Evolutionary conservation across 1,139 yeast genomes (phyloP).

Genomic region (Magnusiomyces sp.): DNA sequence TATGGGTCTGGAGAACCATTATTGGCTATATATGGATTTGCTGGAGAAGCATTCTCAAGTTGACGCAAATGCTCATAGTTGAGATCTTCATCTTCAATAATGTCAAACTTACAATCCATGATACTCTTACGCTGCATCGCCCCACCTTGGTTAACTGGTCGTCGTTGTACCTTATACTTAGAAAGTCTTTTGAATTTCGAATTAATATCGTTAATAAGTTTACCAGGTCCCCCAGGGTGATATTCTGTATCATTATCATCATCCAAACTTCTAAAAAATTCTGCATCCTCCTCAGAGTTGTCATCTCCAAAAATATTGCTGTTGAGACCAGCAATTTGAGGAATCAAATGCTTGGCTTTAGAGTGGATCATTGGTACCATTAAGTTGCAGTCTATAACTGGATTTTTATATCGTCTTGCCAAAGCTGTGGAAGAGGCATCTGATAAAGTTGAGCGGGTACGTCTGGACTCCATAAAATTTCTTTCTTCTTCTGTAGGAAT

Average conservation of each 20-base stretch:
- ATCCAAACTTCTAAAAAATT: conserved; percentile 6
- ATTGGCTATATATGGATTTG: too few relatives aligned
- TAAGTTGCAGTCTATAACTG: conserved; percentile 25
- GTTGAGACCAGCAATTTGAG: conserved; percentile 12
- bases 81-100: conserved; percentile 26
- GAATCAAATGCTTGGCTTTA: conserved; percentile 23
- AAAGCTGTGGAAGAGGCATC: conserved; percentile 19
- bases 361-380: conserved; percentile 33
- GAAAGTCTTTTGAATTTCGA: not conserved
- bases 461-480: conserved; percentile 14
- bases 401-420: conserved; percentile 28
- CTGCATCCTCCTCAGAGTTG: conserved; percentile 8
- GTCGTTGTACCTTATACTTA: not conserved
- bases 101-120: conserved; percentile 21
- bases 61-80: conserved; percentile 22
- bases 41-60: conserved; percentile 5
- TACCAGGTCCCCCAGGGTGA: not conserved
- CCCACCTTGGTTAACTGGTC: not conserved
- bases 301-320: not conserved
- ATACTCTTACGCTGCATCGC: conserved; percentile 6
- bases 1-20: too few relatives aligned
- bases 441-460: conserved; percentile 13
- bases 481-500: conserved; percentile 24
- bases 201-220: not conserved
- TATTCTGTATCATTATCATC: conserved; percentile 4